Evolutionary conservation across 2,329 filamentous ascomycete genomes (phyloP), one percentile per base, ranked within the genome.

Genomic region (Pochonia chlamydosporia): DNA sequence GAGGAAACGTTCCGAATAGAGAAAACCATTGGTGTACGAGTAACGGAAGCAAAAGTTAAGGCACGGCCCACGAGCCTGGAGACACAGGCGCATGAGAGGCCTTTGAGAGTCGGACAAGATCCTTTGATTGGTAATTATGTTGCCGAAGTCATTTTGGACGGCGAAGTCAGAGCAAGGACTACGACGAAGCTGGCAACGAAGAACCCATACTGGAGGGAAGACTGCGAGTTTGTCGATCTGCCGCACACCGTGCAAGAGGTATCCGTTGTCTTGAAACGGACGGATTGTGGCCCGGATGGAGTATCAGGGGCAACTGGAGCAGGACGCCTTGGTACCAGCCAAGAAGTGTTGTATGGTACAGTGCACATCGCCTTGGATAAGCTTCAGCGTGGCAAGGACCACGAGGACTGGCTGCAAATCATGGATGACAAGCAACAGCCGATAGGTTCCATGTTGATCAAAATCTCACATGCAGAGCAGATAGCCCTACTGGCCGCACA

Each of bases 331-430:
- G 21, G 37, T 18, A 16, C 28, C 8, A 11, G 7, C 9, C 57
- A 70, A 3, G 81, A 84, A 56, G 61, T 75, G 13, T 60, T 79
- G 3, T 81, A 78, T 53, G 88, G 89, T 2, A 81, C 83, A 43
- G 85, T 96, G n/a, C 89, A 96, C 55, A 80, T 96, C 25, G 79
- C 84, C 18, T 71, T 96, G 7, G 85, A 91, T 49, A 85, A 90
- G 52, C 66, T 96, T 14, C 87, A 92, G 31, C 76, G 81, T 0
- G 85, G 84, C 14, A 85, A 85, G 59, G 87, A 92, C 48, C 77
- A 84, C 28, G 92, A 97, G 64, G 85, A 90, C 59, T 96, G 91
- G 92, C 86, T 89, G 72, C 85, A 84, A 14, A 81, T 96, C 20
- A 68, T 84, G 42, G 89, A 96, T 58, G 84, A 86, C 54, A 82